phyloP scores from a whole-genome alignment of 257 asterid species.

The Coffea eugenioides region DNA sequence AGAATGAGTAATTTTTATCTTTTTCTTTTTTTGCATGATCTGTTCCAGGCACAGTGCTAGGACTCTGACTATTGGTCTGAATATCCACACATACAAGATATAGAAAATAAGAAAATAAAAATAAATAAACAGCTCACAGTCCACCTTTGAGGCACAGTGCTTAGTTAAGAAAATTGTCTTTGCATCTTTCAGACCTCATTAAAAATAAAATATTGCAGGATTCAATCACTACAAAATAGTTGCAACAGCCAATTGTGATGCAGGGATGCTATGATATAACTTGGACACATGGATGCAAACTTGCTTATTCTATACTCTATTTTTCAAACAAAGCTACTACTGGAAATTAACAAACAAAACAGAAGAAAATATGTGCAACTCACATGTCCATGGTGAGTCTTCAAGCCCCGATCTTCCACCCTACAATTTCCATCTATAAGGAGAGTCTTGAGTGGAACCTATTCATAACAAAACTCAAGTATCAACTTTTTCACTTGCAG shows the following conservation, averaged over 20 bases:
- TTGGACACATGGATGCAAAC: neutral
- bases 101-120: too few relatives aligned
- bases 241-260: neutral
- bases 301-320: neutral
- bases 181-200: neutral
- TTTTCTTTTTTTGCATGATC: neutral
- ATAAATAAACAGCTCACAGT: neutral
- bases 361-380: slow-evolving; percentile 27
- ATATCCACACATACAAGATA: neutral
- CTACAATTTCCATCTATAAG: slow-evolving; percentile 86
- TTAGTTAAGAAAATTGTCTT: neutral
- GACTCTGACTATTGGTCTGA: neutral
- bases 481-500: neutral
- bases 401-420: slow-evolving; percentile 93
- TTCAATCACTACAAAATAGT: neutral
- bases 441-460: slow-evolving; percentile 86
- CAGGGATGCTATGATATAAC: neutral
- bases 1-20: neutral
- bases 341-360: neutral
- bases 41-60: neutral
- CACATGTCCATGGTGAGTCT: slow-evolving; percentile 96
- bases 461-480: slow-evolving; percentile 17
- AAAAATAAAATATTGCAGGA: neutral
- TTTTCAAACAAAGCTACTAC: neutral
- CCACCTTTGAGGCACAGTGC: neutral